Conservation (phyloP, 345 rosid species). For the Hypericum androsaemum region DNA sequence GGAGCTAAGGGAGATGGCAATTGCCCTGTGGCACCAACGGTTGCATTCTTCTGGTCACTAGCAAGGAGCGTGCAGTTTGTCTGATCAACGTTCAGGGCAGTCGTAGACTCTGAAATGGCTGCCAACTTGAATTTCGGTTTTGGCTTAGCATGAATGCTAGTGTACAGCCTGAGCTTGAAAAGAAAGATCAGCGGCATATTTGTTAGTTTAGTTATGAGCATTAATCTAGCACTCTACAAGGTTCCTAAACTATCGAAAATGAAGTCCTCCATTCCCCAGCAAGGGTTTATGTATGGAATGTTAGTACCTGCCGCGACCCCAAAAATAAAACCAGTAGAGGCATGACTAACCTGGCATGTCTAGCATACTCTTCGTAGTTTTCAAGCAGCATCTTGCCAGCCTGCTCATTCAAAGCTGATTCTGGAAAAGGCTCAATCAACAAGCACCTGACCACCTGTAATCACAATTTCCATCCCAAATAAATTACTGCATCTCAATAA, state of each 20-base stretch:
- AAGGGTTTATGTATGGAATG: too few relatives aligned
- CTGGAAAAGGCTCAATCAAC: conserved; percentile 93
- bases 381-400: conserved; percentile 98
- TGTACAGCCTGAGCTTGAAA: conserved; percentile 51
- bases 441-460: conserved; percentile 90
- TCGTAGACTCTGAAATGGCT: conserved; percentile 85
- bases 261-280: too few relatives aligned
- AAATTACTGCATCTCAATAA: neutral
- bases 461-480: conserved; percentile 13
- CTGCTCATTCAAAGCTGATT: conserved; percentile 93
- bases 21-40: conserved; percentile 27
- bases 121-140: conserved; percentile 79
- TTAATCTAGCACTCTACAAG: too few relatives aligned
- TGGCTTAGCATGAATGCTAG: conserved; percentile 87
- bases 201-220: too few relatives aligned
- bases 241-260: too few relatives aligned
- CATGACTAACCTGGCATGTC: conserved; percentile 74
- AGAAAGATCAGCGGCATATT: too few relatives aligned
- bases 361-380: conserved; percentile 92
- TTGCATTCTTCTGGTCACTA: conserved; percentile 38
- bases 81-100: conserved; percentile 69
- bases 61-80: conserved; percentile 30
- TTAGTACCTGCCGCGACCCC: conserved; percentile 9
- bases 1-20: conserved; percentile 32
- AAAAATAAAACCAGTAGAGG: conserved; percentile 8